Evolutionary conservation across 306 rosid species (phyloP), one percentile per base, ranked within the genome.

Genomic region (Lotus japonicus): DNA sequence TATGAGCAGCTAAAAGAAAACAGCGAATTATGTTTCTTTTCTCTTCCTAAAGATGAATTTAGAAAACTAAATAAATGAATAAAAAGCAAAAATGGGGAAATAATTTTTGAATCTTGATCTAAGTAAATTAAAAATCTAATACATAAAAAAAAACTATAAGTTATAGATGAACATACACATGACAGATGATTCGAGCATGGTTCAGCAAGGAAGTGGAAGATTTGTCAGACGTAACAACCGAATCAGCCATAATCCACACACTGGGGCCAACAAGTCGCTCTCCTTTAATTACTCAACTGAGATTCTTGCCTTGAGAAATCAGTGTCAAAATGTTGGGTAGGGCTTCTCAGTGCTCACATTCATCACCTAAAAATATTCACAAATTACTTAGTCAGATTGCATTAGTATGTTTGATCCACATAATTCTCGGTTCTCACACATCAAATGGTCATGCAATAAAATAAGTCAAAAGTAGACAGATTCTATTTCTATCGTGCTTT

Each of bases 121-220:
- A 4, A 31, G 64, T 21, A 49, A 39, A 38, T 10, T 31, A 7
- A 58, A 50, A 36, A 50, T 6, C 38, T 36, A n/a, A n/a, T 16
- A 2, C 7, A 26, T 5, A 18, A 12, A 52, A 44, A 76, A 13
- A 33, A 43, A 15, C 18, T 26, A 26, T 14, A 35, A 23, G 44
- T 10, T n/a, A 12, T 1, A 70, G 71, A 74, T 13, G 62, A 57
- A 58, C 82, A 9, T 88, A 91, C 96, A 91, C 94, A 17, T 86
- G 96, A 72, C 97, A 91, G 69, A 86, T 48, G 50, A 79, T 80
- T n/a, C 88, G 83, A 58, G 84, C 79, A 60, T 86, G 82, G 51
- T 80, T 78, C 21, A 76, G 39, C 5, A 76, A 75, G 11, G 89
- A 41, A 36, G 82, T 59, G 43, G 91, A 78, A 35, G 96, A 77